These are phyloP conservation scores for Boletus pseudo-olivaceus DNA, from an alignment of 768 basidiomycete species.

Conservation along the genomic window DNA sequence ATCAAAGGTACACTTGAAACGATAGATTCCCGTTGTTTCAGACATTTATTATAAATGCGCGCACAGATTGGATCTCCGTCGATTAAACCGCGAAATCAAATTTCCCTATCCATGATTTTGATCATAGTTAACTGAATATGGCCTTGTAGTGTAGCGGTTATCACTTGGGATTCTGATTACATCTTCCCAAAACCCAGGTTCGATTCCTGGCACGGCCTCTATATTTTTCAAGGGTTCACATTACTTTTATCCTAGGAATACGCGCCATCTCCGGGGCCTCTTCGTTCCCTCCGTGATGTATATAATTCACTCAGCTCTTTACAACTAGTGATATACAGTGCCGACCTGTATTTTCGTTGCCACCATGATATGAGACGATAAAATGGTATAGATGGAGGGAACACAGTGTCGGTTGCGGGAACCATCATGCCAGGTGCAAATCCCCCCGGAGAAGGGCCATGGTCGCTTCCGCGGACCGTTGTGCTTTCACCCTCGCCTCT, in stretches of 20 bases:
- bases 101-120: too few relatives aligned
- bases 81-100: too few relatives aligned
- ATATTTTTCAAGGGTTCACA: neutral
- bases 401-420: neutral
- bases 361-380: neutral
- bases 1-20: neutral
- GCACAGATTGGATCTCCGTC: too few relatives aligned
- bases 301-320: too few relatives aligned
- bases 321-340: neutral
- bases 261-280: too few relatives aligned
- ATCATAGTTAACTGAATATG: neutral
- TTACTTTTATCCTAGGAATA: too few relatives aligned
- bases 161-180: conserved; percentile 37
- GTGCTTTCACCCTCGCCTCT: neutral
- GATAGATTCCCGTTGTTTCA: neutral
- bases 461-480: conserved; percentile 6
- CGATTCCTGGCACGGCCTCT: conserved; percentile 28
- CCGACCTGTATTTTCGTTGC: neutral
- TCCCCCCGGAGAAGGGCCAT: conserved; percentile 14
- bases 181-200: conserved; percentile 33
- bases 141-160: conserved; percentile 39
- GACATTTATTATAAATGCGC: too few relatives aligned
- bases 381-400: neutral
- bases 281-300: too few relatives aligned
- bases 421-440: too few relatives aligned